Evolutionary conservation across 129 eudicot genomes (phyloP), one percentile per base, ranked within the genome.

Genomic region (Lactuca saligna): DNA sequence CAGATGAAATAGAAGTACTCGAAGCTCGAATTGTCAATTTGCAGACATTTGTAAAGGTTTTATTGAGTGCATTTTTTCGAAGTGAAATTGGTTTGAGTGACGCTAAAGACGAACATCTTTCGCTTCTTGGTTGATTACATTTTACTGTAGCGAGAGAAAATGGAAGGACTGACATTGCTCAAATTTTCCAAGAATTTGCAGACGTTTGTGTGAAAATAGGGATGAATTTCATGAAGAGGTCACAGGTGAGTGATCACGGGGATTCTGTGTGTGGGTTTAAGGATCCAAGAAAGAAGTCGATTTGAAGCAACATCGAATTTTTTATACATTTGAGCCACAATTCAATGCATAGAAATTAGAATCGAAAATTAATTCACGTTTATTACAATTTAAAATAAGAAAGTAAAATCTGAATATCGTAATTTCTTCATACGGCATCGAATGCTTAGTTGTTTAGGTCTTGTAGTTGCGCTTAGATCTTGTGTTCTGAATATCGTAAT

Each of bases 211-310:
- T 32, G 61, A 35, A 57, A 66, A 32, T 56, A 41, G 48, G 51
- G 72, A 63, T 33, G 61, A 50, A 25, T 25, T 25, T 25, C 29
- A 25, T 25, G 29, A 25, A 25, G 2, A 25, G 29, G 29, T 25
- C 2, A 54, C 49, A 25, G 37, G 41, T 61, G 33, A 57, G 37
- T 16, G 67, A 66, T 74, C 79, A 72, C 77, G 69, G 54, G 69
- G 77, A 0, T 17, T 63, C 1, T 54, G 63, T 41, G 75, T 59
- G 51, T 49, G 63, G 20, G 69, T 76, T 68, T 60, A 54, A 51
- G 51, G 75, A 76, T 76, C 75, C 75, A 61, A 68, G 80, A 68
- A 65, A 5, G 39, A 38, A 38, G 41, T 68, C 72, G 54, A 11
- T 34, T 53, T 16, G 35, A 67, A 70, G 29, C 29, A 25, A 25